Evolutionary conservation across 2,329 filamentous ascomycete genomes (phyloP).

Genomic region (Dothideomycetes sp.): DNA sequence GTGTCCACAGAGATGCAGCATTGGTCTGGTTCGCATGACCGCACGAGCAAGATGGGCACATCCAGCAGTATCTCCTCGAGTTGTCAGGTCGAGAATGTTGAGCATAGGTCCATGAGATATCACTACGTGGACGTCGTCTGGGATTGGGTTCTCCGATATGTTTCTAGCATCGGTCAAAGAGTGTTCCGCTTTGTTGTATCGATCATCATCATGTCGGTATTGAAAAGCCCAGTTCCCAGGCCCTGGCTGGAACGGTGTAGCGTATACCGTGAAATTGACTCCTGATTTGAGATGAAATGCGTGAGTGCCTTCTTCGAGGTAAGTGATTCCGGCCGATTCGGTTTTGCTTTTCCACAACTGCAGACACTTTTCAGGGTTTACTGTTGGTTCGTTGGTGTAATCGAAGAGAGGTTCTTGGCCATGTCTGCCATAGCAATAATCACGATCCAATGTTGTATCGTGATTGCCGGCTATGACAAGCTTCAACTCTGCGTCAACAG

Average conservation of each 20-base stretch:
- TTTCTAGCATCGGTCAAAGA: neutral
- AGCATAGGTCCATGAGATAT: constrained; percentile 51
- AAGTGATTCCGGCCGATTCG: constrained; percentile 2
- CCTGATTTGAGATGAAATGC: constrained; percentile 38
- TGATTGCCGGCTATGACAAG: constrained; percentile 29
- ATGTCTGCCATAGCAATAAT: constrained; percentile 1
- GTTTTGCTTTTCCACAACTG: constrained; percentile 10
- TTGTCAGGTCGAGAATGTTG: constrained; percentile 36
- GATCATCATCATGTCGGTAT: too few species aligned
- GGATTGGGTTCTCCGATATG: too few species aligned
- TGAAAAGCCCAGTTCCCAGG: constrained; percentile 4
- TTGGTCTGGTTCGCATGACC: constrained; percentile 37
- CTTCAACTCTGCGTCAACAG: constrained; percentile 22
- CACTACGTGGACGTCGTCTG: constrained; percentile 38
- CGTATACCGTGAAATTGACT: constrained; percentile 40
- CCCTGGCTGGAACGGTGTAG: constrained; percentile 43
- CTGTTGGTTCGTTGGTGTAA: too few species aligned
- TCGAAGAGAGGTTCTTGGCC: constrained; percentile 1
- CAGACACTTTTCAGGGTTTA: neutral
- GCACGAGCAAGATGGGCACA: constrained; percentile 44
- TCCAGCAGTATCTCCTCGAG: constrained; percentile 31
- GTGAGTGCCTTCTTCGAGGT: constrained; percentile 41
- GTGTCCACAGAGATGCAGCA: constrained; percentile 50
- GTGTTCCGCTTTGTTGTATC: neutral
- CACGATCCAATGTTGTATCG: constrained; percentile 19